These are phyloP conservation scores for Penicillium sp. DNA, from an alignment of 2,329 filamentous ascomycete genomes.

Conservation along the genomic window DNA sequence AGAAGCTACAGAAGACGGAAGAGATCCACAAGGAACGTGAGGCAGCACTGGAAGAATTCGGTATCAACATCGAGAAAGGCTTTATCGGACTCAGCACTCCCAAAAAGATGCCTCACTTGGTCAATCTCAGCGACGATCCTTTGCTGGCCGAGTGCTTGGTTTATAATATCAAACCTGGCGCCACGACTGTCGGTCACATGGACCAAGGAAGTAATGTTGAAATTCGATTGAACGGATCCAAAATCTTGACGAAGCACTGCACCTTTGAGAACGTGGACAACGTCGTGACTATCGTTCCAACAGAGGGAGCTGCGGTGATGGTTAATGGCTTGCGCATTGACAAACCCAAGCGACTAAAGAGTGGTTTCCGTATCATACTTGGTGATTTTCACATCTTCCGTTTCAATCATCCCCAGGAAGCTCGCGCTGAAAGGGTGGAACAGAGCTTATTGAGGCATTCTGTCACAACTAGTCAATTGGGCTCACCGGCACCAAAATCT, in stretches of 20 bases:
- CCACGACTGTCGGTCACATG: constrained; percentile 88
- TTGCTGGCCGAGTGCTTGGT: constrained; percentile 91
- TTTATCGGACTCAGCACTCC: constrained; percentile 92
- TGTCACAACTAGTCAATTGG: constrained; percentile 58
- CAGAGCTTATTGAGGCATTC: constrained; percentile 84
- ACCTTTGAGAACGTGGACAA: constrained; percentile 90
- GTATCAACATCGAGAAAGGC: constrained; percentile 98
- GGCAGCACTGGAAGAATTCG: constrained; percentile 87
- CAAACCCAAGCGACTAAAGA: constrained; percentile 77
- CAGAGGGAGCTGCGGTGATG: constrained; percentile 93
- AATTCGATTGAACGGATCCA: constrained; percentile 86
- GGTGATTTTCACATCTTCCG: constrained; percentile 98
- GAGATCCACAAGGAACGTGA: constrained; percentile 97
- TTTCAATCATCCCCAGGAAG: constrained; percentile 97
- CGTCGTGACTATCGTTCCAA: constrained; percentile 82
- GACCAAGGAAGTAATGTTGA: constrained; percentile 78
- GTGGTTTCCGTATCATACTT: constrained; percentile 88
- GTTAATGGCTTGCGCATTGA: constrained; percentile 89
- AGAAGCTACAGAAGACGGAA: constrained; percentile 91
- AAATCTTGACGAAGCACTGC: constrained; percentile 89
- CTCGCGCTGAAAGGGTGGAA: constrained; percentile 82
- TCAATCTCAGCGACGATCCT: constrained; percentile 93
- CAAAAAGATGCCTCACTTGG: constrained; percentile 98
- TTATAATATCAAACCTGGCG: constrained; percentile 95
- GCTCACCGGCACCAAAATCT: constrained; percentile 57